phyloP scores from a whole-genome alignment of 306 rosid species.

The Fragaria vesca region DNA sequence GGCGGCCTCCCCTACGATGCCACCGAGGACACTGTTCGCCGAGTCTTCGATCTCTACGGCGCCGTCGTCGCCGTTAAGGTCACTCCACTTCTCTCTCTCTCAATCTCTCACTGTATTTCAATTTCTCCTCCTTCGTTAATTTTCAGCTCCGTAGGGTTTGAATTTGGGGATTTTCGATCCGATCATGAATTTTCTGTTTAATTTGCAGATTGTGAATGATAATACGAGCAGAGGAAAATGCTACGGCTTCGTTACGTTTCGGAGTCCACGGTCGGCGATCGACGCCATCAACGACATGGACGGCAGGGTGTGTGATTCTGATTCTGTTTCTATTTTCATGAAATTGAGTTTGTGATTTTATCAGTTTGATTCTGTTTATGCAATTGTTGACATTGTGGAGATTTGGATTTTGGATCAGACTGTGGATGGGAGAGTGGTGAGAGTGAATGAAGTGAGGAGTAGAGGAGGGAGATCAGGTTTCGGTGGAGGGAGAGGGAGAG shows the following conservation, averaged over 20 bases:
- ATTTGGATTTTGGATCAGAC: conserved; percentile 47
- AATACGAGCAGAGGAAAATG: conserved; percentile 74
- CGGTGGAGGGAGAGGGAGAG: conserved; percentile 68
- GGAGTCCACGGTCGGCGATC: conserved; percentile 80
- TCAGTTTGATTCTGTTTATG: conserved; percentile 16
- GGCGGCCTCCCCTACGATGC: conserved; percentile 87
- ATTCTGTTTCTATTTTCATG: neutral
- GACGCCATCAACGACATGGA: conserved; percentile 90
- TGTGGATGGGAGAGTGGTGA: conserved; percentile 73
- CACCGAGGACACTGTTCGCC: conserved; percentile 60
- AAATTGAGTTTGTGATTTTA: neutral
- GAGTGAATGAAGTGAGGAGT: conserved; percentile 74
- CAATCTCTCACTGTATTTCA: neutral
- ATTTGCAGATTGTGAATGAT: conserved; percentile 78
- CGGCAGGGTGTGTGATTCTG: conserved; percentile 64
- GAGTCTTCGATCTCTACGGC: conserved; percentile 76
- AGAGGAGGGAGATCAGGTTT: conserved; percentile 70
- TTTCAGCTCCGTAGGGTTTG: conserved; percentile 10
- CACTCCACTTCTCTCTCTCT: conserved; percentile 14
- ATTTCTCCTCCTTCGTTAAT: neutral
- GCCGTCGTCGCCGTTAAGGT: conserved; percentile 87
- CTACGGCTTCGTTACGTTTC: conserved; percentile 87
- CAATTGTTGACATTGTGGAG: conserved; percentile 19
- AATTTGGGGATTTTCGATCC: neutral
- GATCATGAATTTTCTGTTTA: neutral